Base-by-base conservation (phyloP, 1,284 basidiomycete species). In the Phellopilus nigrolimitatus region DNA sequence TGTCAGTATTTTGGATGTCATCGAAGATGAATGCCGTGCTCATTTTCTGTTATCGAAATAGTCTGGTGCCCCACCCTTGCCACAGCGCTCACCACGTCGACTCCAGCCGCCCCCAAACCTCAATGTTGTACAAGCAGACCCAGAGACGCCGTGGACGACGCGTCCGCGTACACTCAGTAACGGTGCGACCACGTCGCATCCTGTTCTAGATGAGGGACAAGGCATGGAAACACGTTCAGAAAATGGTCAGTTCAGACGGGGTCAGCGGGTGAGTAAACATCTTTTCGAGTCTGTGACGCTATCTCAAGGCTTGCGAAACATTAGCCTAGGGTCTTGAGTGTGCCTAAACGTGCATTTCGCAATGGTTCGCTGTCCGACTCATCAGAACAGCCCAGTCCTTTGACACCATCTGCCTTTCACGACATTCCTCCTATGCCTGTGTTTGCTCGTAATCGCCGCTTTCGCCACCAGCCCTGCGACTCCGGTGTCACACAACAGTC, bases 401-500 rank as follows among this genome's bases (percentile, higher is more conserved):
- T 63, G 34, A 69, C 69, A 8, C 67, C 70, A 6, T 42, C 31
- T 56, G 64, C 47, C 57, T 60, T 25, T 58, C 62, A 55, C 39
- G 56, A 61, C 49, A 47, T 59, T 30, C 51, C 65, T 46, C 52
- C 61, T 31, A 53, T 64, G 43, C 62, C 55, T 42, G 41, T 62
- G 44, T 54, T 55, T 47, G 42, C 49, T 34, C 41, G 31, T 13
- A 51, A 57, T 52, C 60, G 56, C 30, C 58, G 61, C 30, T 56
- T 55, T 39, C 55, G 57, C 19, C 60, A 58, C 27, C 63, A 65
- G 37, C 57, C 71, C 42, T 71, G 74, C 51, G 75, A 81, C 57
- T 81, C 79, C 12, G 55, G 79, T 13, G 41, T 71, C 34, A 78
- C 78, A 3, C 70, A 74, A 31, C 66, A 69, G 51, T 85, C 86